Percentiles rank a stretch among this genome's conserved stretches.
Evolutionary conservation across 768 basidiomycete genomes (phyloP).

Genomic region (Baorangia bicolor): DNA sequence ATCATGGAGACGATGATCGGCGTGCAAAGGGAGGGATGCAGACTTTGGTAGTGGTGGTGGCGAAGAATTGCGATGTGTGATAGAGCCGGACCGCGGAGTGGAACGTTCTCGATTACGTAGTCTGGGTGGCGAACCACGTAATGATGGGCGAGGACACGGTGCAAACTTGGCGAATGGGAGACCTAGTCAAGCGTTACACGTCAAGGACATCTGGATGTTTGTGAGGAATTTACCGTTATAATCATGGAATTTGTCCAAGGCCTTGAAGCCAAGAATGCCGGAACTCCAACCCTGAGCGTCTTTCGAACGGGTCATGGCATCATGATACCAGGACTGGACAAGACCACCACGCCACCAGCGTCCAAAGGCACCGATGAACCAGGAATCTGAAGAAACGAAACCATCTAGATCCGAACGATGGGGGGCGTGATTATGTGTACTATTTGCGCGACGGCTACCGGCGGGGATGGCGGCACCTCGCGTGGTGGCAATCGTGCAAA

Average conservation of each 20-base stretch:
- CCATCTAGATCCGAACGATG: constrained; percentile 38
- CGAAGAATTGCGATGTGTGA: constrained; percentile 60
- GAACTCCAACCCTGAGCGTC: constrained; percentile 76
- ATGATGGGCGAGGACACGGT: constrained; percentile 41
- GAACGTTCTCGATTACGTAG: constrained; percentile 58
- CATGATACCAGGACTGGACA: constrained; percentile 79
- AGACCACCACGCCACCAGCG: constrained; percentile 87
- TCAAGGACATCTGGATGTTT: background rate
- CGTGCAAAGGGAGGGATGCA: constrained; percentile 73
- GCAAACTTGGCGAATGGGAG: constrained; percentile 53
- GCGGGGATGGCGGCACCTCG: constrained; percentile 38
- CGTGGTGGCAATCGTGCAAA: constrained; percentile 77
- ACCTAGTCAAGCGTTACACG: constrained; percentile 32
- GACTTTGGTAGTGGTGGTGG: constrained; percentile 86
- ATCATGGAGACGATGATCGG: constrained; percentile 39
- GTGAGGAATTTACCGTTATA: constrained; percentile 52
- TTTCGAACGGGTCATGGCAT: constrained; percentile 59
- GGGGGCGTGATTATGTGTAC: constrained; percentile 15
- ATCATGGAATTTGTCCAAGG: constrained; percentile 66
- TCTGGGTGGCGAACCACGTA: constrained; percentile 53
- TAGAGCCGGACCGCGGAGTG: constrained; percentile 38
- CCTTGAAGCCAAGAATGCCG: constrained; percentile 74
- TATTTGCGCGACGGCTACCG: constrained; percentile 56
- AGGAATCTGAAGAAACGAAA: constrained; percentile 67
- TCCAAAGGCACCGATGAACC: constrained; percentile 91